Conservation (phyloP, 2,329 filamentous ascomycete genomes). For the Penicillium sp. region DNA sequence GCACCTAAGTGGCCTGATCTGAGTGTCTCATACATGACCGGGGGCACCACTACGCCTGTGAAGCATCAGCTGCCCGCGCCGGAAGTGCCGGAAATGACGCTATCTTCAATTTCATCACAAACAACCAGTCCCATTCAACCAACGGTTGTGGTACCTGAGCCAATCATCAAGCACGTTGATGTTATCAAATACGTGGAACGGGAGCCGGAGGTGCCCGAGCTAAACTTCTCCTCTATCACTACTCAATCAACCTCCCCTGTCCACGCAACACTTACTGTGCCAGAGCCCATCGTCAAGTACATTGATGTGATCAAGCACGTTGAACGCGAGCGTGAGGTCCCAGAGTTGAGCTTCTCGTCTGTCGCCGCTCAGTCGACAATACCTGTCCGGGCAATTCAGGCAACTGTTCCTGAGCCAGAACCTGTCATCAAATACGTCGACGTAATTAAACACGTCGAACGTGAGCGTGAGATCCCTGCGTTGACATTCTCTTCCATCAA, state of each 20-base stretch:
- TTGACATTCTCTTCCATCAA: conserved; percentile 32
- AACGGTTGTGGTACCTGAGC: conserved; percentile 12
- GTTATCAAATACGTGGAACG: conserved; percentile 11
- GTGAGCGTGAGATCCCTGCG: conserved; percentile 10
- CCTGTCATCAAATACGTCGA: conserved; percentile 11
- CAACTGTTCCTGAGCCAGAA: conserved; percentile 15
- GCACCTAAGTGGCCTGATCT: conserved; percentile 43
- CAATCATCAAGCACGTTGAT: conserved; percentile 11
- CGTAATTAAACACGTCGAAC: conserved; percentile 12
- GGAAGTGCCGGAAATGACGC: conserved; percentile 20
- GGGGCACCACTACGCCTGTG: conserved; percentile 31
- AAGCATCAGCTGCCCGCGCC: conserved; percentile 17
- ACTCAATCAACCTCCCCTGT: conserved; percentile 24
- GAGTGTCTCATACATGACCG: conserved; percentile 32
- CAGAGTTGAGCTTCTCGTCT: conserved; percentile 31
- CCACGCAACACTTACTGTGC: conserved; percentile 20
- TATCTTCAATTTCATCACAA: conserved; percentile 39
- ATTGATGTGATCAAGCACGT: conserved; percentile 9
- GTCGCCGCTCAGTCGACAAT: conserved; percentile 32
- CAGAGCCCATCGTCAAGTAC: conserved; percentile 19
- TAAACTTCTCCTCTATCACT: conserved; percentile 30
- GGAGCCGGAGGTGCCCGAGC: conserved; percentile 18
- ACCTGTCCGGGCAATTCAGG: conserved; percentile 15
- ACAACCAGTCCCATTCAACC: conserved; percentile 21
- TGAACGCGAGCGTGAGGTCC: conserved; percentile 13